Conservation (phyloP, 352 stramenopile genomes). For the Pilasporangium apinafurcum region DNA sequence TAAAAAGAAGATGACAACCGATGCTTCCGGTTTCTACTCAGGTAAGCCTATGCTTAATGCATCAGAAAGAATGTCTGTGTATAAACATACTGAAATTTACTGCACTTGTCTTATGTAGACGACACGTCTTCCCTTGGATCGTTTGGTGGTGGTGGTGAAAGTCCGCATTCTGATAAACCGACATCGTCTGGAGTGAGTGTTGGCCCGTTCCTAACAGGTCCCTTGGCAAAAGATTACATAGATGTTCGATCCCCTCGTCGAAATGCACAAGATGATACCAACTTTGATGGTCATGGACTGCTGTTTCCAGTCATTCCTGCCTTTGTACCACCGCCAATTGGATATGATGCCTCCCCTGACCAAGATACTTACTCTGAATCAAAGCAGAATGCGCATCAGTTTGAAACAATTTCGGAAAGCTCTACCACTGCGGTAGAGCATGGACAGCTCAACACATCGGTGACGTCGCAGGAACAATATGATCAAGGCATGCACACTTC, state of each 20-base stretch:
- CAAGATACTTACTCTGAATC: constrained; percentile 4
- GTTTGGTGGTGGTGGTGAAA: constrained; percentile 13
- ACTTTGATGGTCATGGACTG: constrained; percentile 22
- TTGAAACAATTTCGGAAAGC: too few relatives aligned
- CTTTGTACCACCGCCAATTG: constrained; percentile 12
- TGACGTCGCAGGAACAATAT: too few relatives aligned
- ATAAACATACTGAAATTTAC: not conserved
- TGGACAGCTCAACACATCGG: too few relatives aligned
- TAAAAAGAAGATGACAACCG: constrained; percentile 10
- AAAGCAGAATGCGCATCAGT: constrained; percentile 3
- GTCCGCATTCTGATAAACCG: constrained; percentile 23
- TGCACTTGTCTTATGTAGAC: too few relatives aligned
- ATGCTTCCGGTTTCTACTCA: constrained; percentile 6
- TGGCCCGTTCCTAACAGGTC: constrained; percentile 30
- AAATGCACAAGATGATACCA: constrained; percentile 14
- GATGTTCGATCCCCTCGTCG: constrained; percentile 21
- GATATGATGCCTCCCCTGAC: constrained; percentile 2
- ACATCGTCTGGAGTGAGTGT: constrained; percentile 17
- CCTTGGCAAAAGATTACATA: constrained; percentile 24
- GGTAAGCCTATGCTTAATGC: not conserved
- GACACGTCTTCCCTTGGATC: constrained; percentile 29
- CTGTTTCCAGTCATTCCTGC: constrained; percentile 27
- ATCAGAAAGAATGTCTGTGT: not conserved
- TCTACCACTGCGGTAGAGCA: too few relatives aligned
- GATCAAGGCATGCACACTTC: too few relatives aligned